A percentile compares a stretch with the other conserved stretches of the same genome.
Evolutionary conservation across 169 alveolate species (phyloP).

Genomic region (Plasmodium sp.): DNA sequence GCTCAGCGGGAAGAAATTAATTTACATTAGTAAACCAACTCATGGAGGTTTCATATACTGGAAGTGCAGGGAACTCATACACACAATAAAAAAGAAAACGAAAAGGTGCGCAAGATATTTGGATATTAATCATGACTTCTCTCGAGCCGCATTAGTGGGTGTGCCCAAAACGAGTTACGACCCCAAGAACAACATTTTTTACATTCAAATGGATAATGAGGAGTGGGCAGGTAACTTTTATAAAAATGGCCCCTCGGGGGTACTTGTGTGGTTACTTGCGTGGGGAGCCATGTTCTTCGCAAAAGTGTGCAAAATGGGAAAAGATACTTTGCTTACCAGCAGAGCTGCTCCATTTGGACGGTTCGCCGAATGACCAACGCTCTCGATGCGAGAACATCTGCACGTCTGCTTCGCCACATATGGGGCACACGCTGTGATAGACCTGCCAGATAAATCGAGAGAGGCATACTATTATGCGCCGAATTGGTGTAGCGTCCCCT

Average conservation of each 20-base stretch:
- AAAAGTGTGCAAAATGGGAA: neutral
- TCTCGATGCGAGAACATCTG: neutral
- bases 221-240: conserved; percentile 80
- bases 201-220: conserved; percentile 84
- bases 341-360: neutral
- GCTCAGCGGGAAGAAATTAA: conserved; percentile 25
- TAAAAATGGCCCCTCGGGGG: neutral
- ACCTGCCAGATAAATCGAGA: neutral
- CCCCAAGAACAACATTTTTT: conserved; percentile 84
- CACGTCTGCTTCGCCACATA: neutral
- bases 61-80: conserved; percentile 74
- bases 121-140: conserved; percentile 72
- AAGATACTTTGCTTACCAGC: neutral
- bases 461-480: neutral
- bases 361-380: neutral
- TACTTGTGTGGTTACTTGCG: neutral
- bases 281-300: neutral
- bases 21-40: conserved; percentile 76
- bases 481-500: neutral
- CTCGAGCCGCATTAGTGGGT: conserved; percentile 83
- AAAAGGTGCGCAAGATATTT: conserved; percentile 79
- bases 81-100: conserved; percentile 57
- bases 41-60: conserved; percentile 85
- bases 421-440: neutral
- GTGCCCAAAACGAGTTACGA: conserved; percentile 84